Evolutionary conservation across 2,329 filamentous ascomycete species (phyloP).

Genomic region (Cladosporium sp.): DNA sequence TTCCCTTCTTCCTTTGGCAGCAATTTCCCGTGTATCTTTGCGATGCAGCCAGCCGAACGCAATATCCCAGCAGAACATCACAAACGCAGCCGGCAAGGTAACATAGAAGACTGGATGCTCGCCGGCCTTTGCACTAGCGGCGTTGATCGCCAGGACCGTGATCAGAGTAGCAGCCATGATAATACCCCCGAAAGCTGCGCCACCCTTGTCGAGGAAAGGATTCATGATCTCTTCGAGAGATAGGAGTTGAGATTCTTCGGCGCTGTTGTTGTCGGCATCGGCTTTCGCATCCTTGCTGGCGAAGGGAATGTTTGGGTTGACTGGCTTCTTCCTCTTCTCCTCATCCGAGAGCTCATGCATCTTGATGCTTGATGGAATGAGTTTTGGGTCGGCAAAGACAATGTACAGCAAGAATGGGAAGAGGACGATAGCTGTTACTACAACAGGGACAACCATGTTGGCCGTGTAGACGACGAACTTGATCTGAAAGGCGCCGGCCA

Average conservation of each 20-base stretch:
- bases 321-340: slow-evolving; percentile 51
- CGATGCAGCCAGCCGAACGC: slow-evolving; percentile 60
- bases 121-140: slow-evolving; percentile 48
- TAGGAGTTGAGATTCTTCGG: slow-evolving; percentile 52
- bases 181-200: slow-evolving; percentile 60
- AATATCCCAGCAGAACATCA: slow-evolving; percentile 68
- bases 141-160: slow-evolving; percentile 63
- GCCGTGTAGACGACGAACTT: slow-evolving; percentile 70
- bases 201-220: slow-evolving; percentile 64
- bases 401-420: slow-evolving; percentile 69
- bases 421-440: slow-evolving; percentile 62
- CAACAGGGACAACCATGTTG: slow-evolving; percentile 71
- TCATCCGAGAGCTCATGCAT: slow-evolving; percentile 64
- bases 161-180: slow-evolving; percentile 66
- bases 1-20: slow-evolving; percentile 48
- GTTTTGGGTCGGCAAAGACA: slow-evolving; percentile 59
- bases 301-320: slow-evolving; percentile 70
- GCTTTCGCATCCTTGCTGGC: slow-evolving; percentile 51
- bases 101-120: slow-evolving; percentile 63
- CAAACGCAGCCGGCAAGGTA: slow-evolving; percentile 62
- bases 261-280: slow-evolving; percentile 42
- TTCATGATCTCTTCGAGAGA: slow-evolving; percentile 72
- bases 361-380: slow-evolving; percentile 63
- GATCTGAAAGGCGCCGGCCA: slow-evolving; percentile 68
- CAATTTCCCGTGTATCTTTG: slow-evolving; percentile 59